Evolutionary conservation across 306 rosid species (phyloP).

Genomic region (Cicer pinnatifidum): DNA sequence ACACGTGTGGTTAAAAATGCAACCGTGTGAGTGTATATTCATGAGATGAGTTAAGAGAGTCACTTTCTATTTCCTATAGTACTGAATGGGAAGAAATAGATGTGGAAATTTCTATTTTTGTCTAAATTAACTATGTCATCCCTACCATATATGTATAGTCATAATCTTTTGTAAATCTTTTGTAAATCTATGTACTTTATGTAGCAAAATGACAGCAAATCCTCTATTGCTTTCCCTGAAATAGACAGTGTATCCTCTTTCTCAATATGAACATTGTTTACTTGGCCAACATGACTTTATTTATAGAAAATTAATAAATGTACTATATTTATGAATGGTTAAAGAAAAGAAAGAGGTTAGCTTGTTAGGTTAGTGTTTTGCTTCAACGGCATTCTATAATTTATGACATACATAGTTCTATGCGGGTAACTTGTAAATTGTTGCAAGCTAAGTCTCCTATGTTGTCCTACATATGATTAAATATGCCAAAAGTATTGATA

Average conservation of each 20-base stretch:
- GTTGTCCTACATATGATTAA: slow-evolving; percentile 14
- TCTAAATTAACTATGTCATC: slow-evolving; percentile 19
- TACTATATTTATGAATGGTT: not conserved
- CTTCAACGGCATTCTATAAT: slow-evolving; percentile 64
- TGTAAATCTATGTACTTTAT: slow-evolving; percentile 24
- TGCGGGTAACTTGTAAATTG: slow-evolving; percentile 33
- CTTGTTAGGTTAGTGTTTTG: slow-evolving; percentile 48
- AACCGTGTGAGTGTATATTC: slow-evolving; percentile 34
- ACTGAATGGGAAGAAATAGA: slow-evolving; percentile 25
- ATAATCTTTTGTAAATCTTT: slow-evolving; percentile 38
- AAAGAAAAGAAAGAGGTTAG: slow-evolving; percentile 16
- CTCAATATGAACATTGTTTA: slow-evolving; percentile 40
- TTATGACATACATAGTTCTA: slow-evolving; percentile 33
- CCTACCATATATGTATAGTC: slow-evolving; percentile 15
- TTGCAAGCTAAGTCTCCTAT: not conserved
- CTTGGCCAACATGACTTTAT: slow-evolving; percentile 15
- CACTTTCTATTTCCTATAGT: slow-evolving; percentile 37
- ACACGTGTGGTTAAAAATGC: slow-evolving; percentile 42
- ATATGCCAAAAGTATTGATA: not conserved
- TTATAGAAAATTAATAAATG: slow-evolving; percentile 42
- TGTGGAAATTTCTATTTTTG: slow-evolving; percentile 39
- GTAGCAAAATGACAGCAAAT: slow-evolving; percentile 42
- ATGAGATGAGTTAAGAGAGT: slow-evolving; percentile 18
- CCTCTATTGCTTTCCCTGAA: slow-evolving; percentile 44
- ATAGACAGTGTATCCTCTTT: slow-evolving; percentile 44